Conservation (phyloP, 2,329 filamentous ascomycete genomes). For the Aspergillus tubingensis region DNA sequence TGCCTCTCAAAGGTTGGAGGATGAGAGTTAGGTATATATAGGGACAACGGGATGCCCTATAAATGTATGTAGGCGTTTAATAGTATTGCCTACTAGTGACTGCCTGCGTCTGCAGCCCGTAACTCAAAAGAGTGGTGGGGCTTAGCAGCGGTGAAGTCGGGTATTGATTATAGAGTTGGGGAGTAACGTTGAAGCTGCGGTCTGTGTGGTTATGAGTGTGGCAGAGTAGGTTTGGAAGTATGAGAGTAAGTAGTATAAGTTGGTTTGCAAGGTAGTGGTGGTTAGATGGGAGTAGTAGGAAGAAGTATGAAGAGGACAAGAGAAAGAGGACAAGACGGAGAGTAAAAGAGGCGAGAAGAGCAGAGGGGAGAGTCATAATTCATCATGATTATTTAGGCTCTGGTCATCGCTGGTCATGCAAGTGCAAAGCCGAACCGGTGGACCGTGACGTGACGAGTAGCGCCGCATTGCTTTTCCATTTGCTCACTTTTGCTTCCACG, state of each 20-base stretch:
- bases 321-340: background rate
- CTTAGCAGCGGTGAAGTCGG: constrained; percentile 12
- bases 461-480: constrained; percentile 29
- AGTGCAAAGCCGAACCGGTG: background rate
- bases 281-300: background rate
- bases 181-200: background rate
- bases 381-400: background rate
- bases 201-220: background rate
- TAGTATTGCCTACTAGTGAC: constrained; percentile 22
- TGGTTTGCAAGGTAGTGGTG: background rate
- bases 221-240: background rate
- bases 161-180: constrained; percentile 6
- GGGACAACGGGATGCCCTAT: constrained; percentile 3
- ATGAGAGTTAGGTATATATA: constrained; percentile 3
- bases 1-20: background rate
- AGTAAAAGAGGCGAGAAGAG: background rate
- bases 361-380: background rate
- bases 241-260: background rate
- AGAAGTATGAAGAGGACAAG: background rate
- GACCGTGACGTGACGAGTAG: constrained; percentile 28
- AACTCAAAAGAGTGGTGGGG: constrained; percentile 17
- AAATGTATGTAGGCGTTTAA: constrained; percentile 21
- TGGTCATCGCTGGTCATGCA: background rate
- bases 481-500: constrained; percentile 1
- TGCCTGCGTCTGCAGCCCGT: constrained; percentile 15